Base-by-base conservation (phyloP, 305 asterid genomes). In the Euphrasia arctica region DNA sequence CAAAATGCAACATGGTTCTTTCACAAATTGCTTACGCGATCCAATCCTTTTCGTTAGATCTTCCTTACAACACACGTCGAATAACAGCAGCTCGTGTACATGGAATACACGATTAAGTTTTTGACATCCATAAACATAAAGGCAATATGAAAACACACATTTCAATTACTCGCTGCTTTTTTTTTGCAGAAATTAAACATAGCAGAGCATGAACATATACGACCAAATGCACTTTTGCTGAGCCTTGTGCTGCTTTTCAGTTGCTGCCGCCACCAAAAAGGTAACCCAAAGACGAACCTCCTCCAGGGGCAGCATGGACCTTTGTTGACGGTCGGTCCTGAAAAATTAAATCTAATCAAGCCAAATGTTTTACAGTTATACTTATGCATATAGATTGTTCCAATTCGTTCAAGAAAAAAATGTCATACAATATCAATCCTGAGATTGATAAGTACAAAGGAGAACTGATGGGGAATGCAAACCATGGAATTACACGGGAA, bases 281-380 rank as follows among this genome's bases (percentile, higher is more conserved):
- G 77, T 85, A 85, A 57, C 69, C 86, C 78, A 85, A 70, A 48
- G 91, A 85, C 49, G 87, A 82, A 71, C 79, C 89, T 59, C 91
- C 91, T 64, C 91, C 91, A 0, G 89, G 91, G 25, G 89, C 87
- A 64, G 91, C 89, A 67, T 82, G 91, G 62, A 85, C 85, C 73
- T 82, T 85, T 11, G 89, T 85, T 12, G 91, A 80, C 22, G 91
- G 91, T 18, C 85, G 91, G 48, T 85, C 87, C 91, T 85, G 79
- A 68, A 52, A 25, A 70, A 62, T 51, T 31, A 31, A 58, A 63
- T 32, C 54, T 43, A 70, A 66, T 52, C 62, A 58, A 39, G 47
- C 48, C 28, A 63, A 9, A 62, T 25, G 57, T 66, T 14, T 5
- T 31, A 25, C 12, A 18, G 4, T 13, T 49, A 13, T 13, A 13